phyloP scores from a whole-genome alignment of 2,329 filamentous ascomycete species.

The Fusarium kyushuense region DNA sequence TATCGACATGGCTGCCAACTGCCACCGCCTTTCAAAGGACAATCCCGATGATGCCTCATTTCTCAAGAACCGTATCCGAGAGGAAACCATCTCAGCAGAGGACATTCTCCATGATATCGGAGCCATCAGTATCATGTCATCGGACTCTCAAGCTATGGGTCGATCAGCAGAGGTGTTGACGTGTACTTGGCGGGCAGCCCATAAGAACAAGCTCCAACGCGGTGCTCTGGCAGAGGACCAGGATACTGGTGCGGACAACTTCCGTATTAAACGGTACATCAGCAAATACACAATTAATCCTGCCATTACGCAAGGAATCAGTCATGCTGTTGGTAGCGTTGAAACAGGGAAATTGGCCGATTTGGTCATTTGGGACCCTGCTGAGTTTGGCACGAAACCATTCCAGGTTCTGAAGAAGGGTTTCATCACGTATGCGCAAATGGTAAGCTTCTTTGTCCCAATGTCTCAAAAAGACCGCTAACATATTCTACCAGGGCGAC shows the following conservation, averaged over 20 bases:
- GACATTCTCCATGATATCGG: not conserved
- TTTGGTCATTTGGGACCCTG: not conserved
- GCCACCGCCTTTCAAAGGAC: not conserved
- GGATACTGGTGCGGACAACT: not conserved
- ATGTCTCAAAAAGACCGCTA: not conserved
- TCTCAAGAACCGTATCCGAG: not conserved
- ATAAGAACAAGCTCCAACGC: not conserved
- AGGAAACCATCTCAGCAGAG: not conserved
- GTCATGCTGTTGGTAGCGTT: not conserved
- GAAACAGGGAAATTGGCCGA: not conserved
- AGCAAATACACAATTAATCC: not conserved
- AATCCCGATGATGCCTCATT: not conserved
- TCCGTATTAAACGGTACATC: not conserved
- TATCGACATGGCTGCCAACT: not conserved
- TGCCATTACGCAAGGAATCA: not conserved
- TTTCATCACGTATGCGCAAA: not conserved
- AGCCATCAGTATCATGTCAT: not conserved
- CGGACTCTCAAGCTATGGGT: not conserved
- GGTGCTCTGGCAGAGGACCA: not conserved
- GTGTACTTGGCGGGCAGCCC: not conserved
- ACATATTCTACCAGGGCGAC: not conserved
- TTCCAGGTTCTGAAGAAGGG: not conserved
- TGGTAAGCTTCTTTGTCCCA: not conserved
- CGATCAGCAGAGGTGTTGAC: not conserved
- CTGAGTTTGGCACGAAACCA: not conserved